Percentiles rank a stretch among this genome's conserved stretches.
These are phyloP conservation scores for Syzygium jambos DNA, from an alignment of 345 rosid species.

Conservation along the genomic window DNA sequence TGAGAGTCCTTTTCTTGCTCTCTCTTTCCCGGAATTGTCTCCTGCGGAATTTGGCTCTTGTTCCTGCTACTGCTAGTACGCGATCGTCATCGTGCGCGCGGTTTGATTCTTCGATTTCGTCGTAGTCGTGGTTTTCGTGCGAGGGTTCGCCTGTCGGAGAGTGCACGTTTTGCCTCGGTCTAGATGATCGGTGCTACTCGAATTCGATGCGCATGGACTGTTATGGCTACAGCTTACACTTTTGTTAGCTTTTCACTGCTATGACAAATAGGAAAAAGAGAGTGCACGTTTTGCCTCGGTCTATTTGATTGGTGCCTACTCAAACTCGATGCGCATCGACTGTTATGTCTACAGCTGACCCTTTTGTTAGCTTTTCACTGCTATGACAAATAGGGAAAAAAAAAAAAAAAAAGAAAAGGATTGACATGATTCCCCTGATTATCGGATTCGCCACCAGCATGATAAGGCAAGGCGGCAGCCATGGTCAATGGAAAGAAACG, in stretches of 20 bases:
- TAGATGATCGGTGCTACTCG: not conserved
- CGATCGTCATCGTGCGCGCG: not conserved
- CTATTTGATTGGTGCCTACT: not conserved
- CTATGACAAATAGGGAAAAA: not conserved
- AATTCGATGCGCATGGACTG: not conserved
- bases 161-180: not conserved
- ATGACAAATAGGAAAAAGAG: not conserved
- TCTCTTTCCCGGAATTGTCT: slow-evolving; percentile 3
- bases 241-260: not conserved
- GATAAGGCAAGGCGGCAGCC: not conserved
- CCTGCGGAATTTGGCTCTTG: not conserved
- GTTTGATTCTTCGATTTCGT: not conserved
- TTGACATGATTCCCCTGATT: not conserved
- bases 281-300: not conserved
- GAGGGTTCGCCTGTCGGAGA: not conserved
- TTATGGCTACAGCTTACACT: not conserved
- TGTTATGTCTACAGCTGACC: not conserved
- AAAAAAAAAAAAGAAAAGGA: not conserved
- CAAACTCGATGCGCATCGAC: not conserved
- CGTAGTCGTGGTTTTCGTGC: not conserved
- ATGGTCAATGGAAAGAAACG: not conserved
- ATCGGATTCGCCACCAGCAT: not conserved
- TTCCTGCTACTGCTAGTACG: not conserved
- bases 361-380: not conserved
- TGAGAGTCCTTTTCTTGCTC: slow-evolving; percentile 27